Conservation (phyloP, 2,329 filamentous ascomycete genomes). For the Ramularia collo-cygni region DNA sequence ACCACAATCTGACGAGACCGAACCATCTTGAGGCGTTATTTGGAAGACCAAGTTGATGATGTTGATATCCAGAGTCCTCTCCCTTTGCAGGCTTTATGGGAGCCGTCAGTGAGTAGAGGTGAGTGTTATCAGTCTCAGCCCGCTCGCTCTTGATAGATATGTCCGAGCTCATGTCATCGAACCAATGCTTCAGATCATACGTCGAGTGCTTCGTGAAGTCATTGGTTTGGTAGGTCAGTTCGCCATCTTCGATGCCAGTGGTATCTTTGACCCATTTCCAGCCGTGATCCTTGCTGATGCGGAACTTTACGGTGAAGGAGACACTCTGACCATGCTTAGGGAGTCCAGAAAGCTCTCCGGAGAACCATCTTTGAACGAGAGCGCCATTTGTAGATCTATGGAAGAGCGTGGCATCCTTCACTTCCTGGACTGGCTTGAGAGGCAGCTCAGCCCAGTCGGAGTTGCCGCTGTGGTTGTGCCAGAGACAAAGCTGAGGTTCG, state of each 20-base stretch:
- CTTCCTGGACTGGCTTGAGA: conserved; percentile 40
- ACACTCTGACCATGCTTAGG: conserved; percentile 43
- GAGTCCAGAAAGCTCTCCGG: conserved; percentile 38
- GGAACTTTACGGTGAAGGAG: conserved; percentile 67
- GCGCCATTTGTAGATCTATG: conserved; percentile 12
- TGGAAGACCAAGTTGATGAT: conserved; percentile 56
- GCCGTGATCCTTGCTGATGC: conserved; percentile 42
- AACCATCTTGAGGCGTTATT: conserved; percentile 68
- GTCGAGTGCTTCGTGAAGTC: conserved; percentile 26
- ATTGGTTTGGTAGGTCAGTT: conserved; percentile 46
- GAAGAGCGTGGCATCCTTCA: conserved; percentile 23
- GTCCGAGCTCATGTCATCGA: conserved; percentile 51
- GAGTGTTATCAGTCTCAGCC: conserved; percentile 62
- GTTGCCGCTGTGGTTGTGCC: conserved; percentile 57
- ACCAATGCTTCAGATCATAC: conserved; percentile 47
- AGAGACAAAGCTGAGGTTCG: conserved; percentile 68
- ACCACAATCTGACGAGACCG: conserved; percentile 69
- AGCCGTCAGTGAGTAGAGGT: conserved; percentile 62
- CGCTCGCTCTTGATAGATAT: conserved; percentile 48
- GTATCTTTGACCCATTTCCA: conserved; percentile 70
- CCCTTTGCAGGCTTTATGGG: conserved; percentile 50
- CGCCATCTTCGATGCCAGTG: conserved; percentile 56
- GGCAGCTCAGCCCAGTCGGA: conserved; percentile 53
- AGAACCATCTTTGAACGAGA: conserved; percentile 47
- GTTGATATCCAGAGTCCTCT: conserved; percentile 51